Conservation (phyloP, 2,329 filamentous ascomycete genomes). For the Neonectria ditissima region DNA sequence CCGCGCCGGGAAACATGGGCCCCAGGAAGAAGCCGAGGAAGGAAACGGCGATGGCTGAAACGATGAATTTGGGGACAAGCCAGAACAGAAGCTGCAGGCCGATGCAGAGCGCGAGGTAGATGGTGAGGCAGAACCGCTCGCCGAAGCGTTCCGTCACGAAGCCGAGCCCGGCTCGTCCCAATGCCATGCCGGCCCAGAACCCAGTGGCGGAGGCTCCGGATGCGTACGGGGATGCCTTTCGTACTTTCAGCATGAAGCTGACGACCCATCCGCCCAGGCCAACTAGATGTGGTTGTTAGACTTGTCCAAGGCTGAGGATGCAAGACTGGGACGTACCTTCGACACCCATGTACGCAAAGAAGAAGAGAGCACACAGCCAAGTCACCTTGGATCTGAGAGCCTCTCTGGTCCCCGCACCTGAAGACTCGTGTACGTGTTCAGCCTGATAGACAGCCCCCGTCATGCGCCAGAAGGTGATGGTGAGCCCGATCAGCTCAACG, state of each 20-base stretch:
- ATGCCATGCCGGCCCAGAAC: constrained; percentile 83
- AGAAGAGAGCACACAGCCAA: constrained; percentile 75
- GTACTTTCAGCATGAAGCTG: constrained; percentile 80
- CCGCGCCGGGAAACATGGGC: constrained; percentile 77
- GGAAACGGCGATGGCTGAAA: constrained; percentile 70
- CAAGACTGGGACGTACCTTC: constrained; percentile 59
- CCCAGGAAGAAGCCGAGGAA: constrained; percentile 81
- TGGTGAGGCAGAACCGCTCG: constrained; percentile 69
- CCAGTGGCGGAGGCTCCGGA: constrained; percentile 80
- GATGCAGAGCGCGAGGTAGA: constrained; percentile 72
- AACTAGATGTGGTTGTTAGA: constrained; percentile 50
- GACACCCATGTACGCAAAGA: constrained; percentile 79
- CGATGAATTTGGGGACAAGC: constrained; percentile 70
- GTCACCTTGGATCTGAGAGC: constrained; percentile 65
- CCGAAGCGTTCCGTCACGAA: constrained; percentile 77
- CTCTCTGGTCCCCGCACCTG: constrained; percentile 50
- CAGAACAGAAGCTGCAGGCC: constrained; percentile 70
- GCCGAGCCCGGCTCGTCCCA: constrained; percentile 74
- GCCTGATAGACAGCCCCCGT: constrained; percentile 66
- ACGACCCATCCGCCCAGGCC: constrained; percentile 84
- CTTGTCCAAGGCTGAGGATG: fast-evolving
- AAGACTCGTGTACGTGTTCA: constrained; percentile 46
- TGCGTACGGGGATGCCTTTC: constrained; percentile 72
- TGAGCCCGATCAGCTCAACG: constrained; percentile 66
- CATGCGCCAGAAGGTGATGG: constrained; percentile 69